Base-by-base conservation (phyloP, 2,329 filamentous ascomycete species). In the Cyclaneusma minus region DNA sequence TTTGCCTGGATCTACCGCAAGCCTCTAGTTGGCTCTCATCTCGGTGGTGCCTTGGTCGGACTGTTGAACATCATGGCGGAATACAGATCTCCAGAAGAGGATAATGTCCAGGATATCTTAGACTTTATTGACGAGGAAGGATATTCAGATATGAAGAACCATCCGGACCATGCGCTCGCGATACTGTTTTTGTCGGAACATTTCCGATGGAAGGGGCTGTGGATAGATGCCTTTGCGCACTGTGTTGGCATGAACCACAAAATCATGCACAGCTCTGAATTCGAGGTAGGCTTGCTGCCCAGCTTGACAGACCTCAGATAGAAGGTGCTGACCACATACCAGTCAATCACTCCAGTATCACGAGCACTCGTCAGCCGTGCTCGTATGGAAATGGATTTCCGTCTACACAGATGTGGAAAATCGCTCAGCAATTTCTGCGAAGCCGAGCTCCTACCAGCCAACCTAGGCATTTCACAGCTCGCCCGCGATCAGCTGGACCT, bases 211-310 rank as follows among this genome's bases (percentile, higher is more conserved):
- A 58, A 56, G 28, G 61, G 69, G n/a, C 50, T 81, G 8, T 87
- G 81, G 57, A 62, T 72, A 7, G 65, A 80, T 40, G 72, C 80
- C 0, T 83, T 85, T 48, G 62, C 67, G 9, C 81, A 89, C 42
- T 83, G 79, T 42, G 74, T 77, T 18, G 81, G 80, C 22, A 84
- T 87, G 79, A 66, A 64, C 32, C 67, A 77, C 12, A 55, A 56
- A 14, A 34, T 85, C 4, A 54, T 58, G 21, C 41, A 51, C 5
- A 66, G 62, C 36, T 45, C 60, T 2, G 77, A 79, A 34, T 79
- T 71, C 33, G 54, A 63, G 45, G 72, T 75, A 53, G 38, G 64
- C 51, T 27, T 27, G 14, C 14, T 10, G 5, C 29, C 15, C 14
- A 13, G 6, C 17, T 24, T n/a, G n/a, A n/a, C n/a, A n/a, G n/a